Conservation (phyloP, 306 rosid genomes). For the Fragaria ananassa region DNA sequence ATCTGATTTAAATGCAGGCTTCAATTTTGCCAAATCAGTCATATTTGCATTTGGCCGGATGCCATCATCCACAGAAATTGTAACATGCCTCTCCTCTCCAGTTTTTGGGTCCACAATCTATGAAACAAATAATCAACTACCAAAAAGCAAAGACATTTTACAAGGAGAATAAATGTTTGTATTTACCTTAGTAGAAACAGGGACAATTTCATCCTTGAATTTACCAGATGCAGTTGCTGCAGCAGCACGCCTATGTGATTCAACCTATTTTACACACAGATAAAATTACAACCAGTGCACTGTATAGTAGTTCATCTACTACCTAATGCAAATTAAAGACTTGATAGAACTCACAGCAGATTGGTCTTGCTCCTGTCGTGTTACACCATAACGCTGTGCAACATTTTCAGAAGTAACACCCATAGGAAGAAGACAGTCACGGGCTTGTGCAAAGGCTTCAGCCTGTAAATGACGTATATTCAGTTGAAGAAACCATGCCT, state of each 20-base stretch:
- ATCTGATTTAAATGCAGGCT: conserved; percentile 72
- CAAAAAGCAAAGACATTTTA: conserved; percentile 10
- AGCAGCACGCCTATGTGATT: conserved; percentile 86
- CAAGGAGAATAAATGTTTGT: conserved; percentile 10
- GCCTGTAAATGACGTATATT: conserved; percentile 33
- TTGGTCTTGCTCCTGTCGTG: conserved; percentile 81
- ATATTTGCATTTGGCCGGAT: conserved; percentile 62
- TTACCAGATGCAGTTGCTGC: conserved; percentile 77
- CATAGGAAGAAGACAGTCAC: conserved; percentile 90
- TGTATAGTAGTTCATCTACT: background rate
- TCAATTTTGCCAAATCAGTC: conserved; percentile 66
- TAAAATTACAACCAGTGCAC: background rate
- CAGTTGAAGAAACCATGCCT: conserved; percentile 15
- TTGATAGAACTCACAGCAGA: conserved; percentile 70
- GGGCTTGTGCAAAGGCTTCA: conserved; percentile 59
- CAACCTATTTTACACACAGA: conserved; percentile 47
- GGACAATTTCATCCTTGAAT: conserved; percentile 86
- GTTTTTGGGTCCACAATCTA: conserved; percentile 85
- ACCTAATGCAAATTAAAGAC: conserved; percentile 21
- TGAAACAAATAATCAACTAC: conserved; percentile 24
- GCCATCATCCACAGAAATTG: conserved; percentile 77
- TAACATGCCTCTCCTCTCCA: conserved; percentile 62
- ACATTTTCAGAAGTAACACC: conserved; percentile 94
- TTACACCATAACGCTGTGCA: conserved; percentile 70
- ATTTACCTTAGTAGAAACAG: conserved; percentile 74